Conservation (phyloP, 495 filamentous ascomycete genomes). For the Usnea hakonensis region DNA sequence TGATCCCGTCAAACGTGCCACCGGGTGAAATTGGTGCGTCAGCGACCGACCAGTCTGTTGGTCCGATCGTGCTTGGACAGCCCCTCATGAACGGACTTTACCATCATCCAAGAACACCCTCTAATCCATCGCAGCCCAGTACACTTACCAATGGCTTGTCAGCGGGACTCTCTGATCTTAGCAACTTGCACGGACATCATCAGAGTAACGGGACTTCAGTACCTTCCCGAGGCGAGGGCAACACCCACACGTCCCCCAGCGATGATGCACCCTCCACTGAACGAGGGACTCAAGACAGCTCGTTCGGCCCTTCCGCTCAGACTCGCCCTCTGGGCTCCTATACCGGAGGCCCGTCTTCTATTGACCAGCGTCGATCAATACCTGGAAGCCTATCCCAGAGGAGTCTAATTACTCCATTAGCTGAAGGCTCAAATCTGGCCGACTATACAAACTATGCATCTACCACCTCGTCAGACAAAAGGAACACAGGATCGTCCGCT, state of each 20-base stretch:
- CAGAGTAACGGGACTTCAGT: constrained; percentile 62
- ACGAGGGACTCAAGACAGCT: constrained; percentile 40
- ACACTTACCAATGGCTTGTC: constrained; percentile 45
- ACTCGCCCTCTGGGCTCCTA: constrained; percentile 41
- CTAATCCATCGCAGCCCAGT: constrained; percentile 45
- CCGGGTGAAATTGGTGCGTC: constrained; percentile 41
- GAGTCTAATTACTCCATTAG: constrained; percentile 65
- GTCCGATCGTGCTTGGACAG: constrained; percentile 55
- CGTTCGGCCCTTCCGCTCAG: constrained; percentile 47
- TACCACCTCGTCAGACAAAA: constrained; percentile 75
- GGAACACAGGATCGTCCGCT: constrained; percentile 47
- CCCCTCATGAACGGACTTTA: constrained; percentile 40
- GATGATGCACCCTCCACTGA: constrained; percentile 34
- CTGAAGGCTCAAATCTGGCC: constrained; percentile 63
- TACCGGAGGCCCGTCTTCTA: constrained; percentile 30
- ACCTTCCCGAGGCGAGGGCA: constrained; percentile 55
- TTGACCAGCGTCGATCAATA: constrained; percentile 20
- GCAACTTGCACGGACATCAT: constrained; percentile 35
- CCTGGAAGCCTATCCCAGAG: constrained; percentile 52
- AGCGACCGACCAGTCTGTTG: constrained; percentile 34
- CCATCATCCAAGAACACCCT: constrained; percentile 36
- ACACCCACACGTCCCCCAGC: constrained; percentile 44
- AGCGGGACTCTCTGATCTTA: constrained; percentile 41
- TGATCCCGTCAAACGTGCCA: constrained; percentile 35
- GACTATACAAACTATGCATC: constrained; percentile 81